Evolutionary conservation across 768 basidiomycete genomes (phyloP), one percentile per base, ranked within the genome.

Genomic region (Agrocybe praecox): DNA sequence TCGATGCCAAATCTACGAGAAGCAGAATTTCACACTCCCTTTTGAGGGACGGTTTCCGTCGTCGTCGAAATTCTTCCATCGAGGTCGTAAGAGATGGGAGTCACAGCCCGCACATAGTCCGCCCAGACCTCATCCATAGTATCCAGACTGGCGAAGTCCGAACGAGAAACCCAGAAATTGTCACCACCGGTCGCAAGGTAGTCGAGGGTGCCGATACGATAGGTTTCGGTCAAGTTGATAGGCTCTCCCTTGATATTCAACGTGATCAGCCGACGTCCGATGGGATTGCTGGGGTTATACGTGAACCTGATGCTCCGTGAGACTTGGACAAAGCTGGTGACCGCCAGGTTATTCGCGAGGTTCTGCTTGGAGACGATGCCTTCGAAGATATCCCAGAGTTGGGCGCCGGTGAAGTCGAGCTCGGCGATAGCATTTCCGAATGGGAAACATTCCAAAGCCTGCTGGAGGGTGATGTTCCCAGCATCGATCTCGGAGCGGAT

Each of bases 381-480:
- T 57, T 79, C 77, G 49, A 80, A 74, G 52, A 75, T 64, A 44
- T 74, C 67, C 77, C 77, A 79, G 15, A 80, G 65, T 60, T 76
- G 65, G 8, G 62, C 62, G 19, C 77, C 78, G 10, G 74, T 76
- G 59, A 79, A 72, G 17, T 62, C 53, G 53, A 80, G 67, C 58
- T 80, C 75, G 50, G 70, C 70, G 22, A 79, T 64, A 36, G 69
- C 64, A 63, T 78, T 78, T 11, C 72, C 72, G 62, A 80, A 81
- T 19, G 80, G 79, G 70, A 78, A 78, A 29, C 72, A 67, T 22
- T 73, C 74, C 51, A 79, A 64, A 23, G 74, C 70, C 33, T 74
- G 67, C 46, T 71, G 77, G 49, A 73, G 64, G 10, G 78, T 75
- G 58, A 80, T 65, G 59, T 76, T 69, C 1, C 77, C 78, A 0